Percentiles rank a stretch among this genome's conserved stretches.
These are phyloP conservation scores for Guillardia theta DNA, from an alignment of 78 protist genomes.

Conservation along the genomic window DNA sequence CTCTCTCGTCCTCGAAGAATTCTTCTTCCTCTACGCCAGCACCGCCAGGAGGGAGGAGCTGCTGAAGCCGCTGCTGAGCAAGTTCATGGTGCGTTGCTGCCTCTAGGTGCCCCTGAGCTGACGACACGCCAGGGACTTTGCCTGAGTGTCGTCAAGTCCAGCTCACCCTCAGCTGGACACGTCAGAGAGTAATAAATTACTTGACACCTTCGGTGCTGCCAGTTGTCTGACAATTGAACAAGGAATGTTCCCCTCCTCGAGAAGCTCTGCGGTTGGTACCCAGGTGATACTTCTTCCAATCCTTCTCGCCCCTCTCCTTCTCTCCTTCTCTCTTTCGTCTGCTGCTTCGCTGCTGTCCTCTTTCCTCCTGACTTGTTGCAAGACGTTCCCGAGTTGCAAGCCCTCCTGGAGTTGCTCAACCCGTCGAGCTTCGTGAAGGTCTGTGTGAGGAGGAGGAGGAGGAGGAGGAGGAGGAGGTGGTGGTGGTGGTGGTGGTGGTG, in stretches of 20 bases:
- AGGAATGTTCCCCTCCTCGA: not conserved
- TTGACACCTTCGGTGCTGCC: too few relatives aligned
- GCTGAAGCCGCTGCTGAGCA: not conserved
- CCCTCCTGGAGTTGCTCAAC: not conserved
- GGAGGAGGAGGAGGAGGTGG: not conserved
- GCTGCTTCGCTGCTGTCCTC: too few relatives aligned
- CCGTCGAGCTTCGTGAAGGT: not conserved
- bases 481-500: not conserved
- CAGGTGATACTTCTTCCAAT: too few relatives aligned
- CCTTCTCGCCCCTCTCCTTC: too few relatives aligned
- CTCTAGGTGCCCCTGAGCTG: too few relatives aligned
- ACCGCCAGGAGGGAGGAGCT: not conserved
- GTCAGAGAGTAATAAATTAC: too few relatives aligned
- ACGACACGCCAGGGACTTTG: too few relatives aligned
- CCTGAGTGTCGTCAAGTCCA: too few relatives aligned
- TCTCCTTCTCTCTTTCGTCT: too few relatives aligned
- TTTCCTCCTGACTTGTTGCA: too few relatives aligned
- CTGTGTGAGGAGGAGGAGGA: not conserved
- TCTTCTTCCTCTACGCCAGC: not conserved
- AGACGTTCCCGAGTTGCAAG: not conserved
- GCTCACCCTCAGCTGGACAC: too few relatives aligned
- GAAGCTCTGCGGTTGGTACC: not conserved
- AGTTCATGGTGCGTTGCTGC: not conserved
- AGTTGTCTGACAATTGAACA: not conserved
- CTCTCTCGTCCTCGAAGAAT: not conserved